A percentile compares a stretch with the other conserved stretches of the same genome.
phyloP scores from a whole-genome alignment of 306 rosid genomes.

The Notholithocarpus densiflorus region DNA sequence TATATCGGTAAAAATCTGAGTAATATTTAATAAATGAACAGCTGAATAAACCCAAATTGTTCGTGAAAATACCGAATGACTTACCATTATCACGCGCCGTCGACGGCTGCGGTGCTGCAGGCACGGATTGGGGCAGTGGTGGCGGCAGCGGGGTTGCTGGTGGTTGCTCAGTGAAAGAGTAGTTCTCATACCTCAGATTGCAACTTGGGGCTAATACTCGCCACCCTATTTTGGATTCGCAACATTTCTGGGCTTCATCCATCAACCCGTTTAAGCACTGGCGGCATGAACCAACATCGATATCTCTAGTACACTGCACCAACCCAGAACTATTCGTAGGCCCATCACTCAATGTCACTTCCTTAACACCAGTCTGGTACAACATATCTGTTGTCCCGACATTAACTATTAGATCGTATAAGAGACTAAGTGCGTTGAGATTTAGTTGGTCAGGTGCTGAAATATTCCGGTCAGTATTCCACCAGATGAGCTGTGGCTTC shows the following conservation, averaged over 20 bases:
- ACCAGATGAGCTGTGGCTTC: background rate
- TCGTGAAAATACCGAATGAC: background rate
- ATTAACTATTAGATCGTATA: background rate
- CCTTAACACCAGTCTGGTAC: background rate
- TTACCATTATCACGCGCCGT: constrained; percentile 7
- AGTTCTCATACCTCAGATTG: constrained; percentile 34
- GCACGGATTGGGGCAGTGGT: background rate
- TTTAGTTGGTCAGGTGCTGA: background rate
- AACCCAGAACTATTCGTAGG: constrained; percentile 16
- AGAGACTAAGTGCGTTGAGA: background rate
- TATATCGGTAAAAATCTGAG: too few relatives aligned
- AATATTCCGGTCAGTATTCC: background rate
- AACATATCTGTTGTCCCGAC: background rate
- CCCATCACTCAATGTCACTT: background rate
- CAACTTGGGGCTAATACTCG: constrained; percentile 35
- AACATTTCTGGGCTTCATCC: background rate
- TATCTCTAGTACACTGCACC: constrained; percentile 47
- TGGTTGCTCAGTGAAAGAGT: constrained; percentile 20
- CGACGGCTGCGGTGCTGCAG: background rate
- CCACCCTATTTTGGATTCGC: constrained; percentile 29
- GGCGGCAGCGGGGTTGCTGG: background rate
- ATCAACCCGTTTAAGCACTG: constrained; percentile 28
- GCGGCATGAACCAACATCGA: constrained; percentile 13
- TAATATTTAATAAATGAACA: too few relatives aligned
- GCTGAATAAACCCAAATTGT: too few relatives aligned